Evolutionary conservation across 371 early-diverging fungal species (phyloP).

Genomic region (Rhizoclosmatium hyalinum): DNA sequence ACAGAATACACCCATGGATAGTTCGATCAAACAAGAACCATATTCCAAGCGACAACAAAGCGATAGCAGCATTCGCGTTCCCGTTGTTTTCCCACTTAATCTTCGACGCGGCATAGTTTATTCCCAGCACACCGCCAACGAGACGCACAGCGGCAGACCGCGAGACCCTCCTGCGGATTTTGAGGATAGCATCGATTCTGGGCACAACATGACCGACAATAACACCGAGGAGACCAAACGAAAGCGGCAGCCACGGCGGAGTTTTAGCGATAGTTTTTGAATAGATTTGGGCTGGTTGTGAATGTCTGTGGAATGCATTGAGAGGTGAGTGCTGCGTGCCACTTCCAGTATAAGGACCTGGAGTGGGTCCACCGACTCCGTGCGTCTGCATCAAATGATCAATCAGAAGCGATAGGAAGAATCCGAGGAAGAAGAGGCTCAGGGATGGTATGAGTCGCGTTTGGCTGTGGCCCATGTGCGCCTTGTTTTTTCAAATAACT

Average conservation of each 20-base stretch:
- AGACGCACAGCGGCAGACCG: not conserved
- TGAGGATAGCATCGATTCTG: conserved; percentile 41
- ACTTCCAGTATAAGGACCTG: conserved; percentile 11
- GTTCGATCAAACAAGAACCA: conserved; percentile 73
- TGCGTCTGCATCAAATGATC: conserved; percentile 62
- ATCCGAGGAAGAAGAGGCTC: conserved; percentile 60
- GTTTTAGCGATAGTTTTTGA: conserved; percentile 1
- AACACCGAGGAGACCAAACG: conserved; percentile 45
- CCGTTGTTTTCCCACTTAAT: conserved; percentile 58
- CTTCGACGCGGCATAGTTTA: conserved; percentile 41
- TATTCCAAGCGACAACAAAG: conserved; percentile 57
- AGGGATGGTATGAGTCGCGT: not conserved
- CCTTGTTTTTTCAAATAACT: not conserved
- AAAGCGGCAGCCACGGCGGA: conserved; percentile 22
- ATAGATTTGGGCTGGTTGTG: not conserved
- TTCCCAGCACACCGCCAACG: conserved; percentile 10
- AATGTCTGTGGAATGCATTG: not conserved
- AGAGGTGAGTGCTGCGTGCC: conserved; percentile 32
- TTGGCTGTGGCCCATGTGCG: not conserved
- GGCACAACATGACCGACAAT: conserved; percentile 69
- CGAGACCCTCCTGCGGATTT: not conserved
- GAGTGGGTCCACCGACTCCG: conserved; percentile 52
- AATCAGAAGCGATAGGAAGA: conserved; percentile 59
- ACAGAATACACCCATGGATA: conserved; percentile 61
- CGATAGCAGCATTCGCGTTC: conserved; percentile 62